phyloP scores from a whole-genome alignment of 805 yeast species.

The Wickerhamiella bombiphila region DNA sequence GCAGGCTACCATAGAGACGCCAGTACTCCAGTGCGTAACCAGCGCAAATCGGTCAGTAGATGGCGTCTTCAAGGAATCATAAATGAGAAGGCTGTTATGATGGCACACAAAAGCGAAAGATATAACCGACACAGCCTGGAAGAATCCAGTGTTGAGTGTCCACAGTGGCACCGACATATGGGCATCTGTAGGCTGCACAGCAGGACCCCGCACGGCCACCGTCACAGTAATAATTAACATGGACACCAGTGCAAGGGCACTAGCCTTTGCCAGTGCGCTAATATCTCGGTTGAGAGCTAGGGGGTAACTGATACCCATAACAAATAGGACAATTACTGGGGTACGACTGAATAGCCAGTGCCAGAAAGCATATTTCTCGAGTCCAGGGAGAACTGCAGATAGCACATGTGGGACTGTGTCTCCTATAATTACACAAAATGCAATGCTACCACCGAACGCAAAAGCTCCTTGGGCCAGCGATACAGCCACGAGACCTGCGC shows the following conservation, averaged over 20 bases:
- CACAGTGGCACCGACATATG: constrained; percentile 24
- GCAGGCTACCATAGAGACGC: constrained; percentile 67
- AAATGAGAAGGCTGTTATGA: constrained; percentile 83
- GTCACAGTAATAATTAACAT: constrained; percentile 67
- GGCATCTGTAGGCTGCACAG: constrained; percentile 24
- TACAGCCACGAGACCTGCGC: constrained; percentile 48
- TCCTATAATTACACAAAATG: constrained; percentile 87
- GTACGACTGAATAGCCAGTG: constrained; percentile 50
- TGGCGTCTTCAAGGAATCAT: constrained; percentile 65
- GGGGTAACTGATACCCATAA: constrained; percentile 66
- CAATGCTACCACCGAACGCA: constrained; percentile 90
- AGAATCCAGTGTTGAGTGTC: constrained; percentile 47
- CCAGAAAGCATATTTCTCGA: constrained; percentile 25
- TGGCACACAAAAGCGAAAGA: constrained; percentile 94
- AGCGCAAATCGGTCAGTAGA: constrained; percentile 58
- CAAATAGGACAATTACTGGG: constrained; percentile 53
- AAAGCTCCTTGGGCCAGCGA: constrained; percentile 69
- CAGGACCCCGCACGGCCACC: constrained; percentile 63
- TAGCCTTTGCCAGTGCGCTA: constrained; percentile 69
- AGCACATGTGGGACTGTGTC: constrained; percentile 89
- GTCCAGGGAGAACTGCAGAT: constrained; percentile 42
- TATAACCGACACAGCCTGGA: constrained; percentile 86
- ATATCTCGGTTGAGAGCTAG: constrained; percentile 68
- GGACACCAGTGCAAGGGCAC: constrained; percentile 71
- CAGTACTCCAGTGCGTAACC: constrained; percentile 73